phyloP scores from a whole-genome alignment of 2,329 filamentous ascomycete species.

The Aspergillus aculeatus region DNA sequence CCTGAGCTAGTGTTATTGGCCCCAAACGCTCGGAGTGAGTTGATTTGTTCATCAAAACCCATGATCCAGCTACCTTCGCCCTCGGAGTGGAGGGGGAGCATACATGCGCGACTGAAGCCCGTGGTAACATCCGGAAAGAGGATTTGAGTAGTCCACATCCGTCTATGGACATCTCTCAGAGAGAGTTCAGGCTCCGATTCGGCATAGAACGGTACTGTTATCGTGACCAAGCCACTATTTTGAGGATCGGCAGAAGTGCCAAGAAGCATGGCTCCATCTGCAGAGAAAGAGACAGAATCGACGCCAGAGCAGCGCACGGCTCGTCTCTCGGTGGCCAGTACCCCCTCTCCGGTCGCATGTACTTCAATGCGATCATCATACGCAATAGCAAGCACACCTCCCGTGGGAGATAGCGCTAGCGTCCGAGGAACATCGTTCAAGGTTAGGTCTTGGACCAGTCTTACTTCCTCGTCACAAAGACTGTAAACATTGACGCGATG shows the following conservation, averaged over 20 bases:
- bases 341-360: constrained; percentile 66
- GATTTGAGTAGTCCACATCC: constrained; percentile 83
- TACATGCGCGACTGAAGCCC: constrained; percentile 73
- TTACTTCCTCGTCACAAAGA: constrained; percentile 62
- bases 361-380: constrained; percentile 90
- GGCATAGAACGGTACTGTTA: constrained; percentile 78
- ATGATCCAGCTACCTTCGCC: constrained; percentile 72
- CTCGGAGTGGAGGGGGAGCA: constrained; percentile 55
- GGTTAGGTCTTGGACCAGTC: constrained; percentile 70
- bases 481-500: constrained; percentile 87
- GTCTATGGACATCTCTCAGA: constrained; percentile 61
- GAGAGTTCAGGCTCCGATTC: constrained; percentile 52
- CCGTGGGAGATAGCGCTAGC: constrained; percentile 77
- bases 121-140: constrained; percentile 78
- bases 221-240: constrained; percentile 68
- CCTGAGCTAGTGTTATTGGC: constrained; percentile 73
- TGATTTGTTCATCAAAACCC: constrained; percentile 72
- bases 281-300: constrained; percentile 72
- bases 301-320: constrained; percentile 77
- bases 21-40: constrained; percentile 74
- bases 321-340: constrained; percentile 65
- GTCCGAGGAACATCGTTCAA: constrained; percentile 76
- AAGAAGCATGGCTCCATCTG: constrained; percentile 73
- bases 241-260: constrained; percentile 68
- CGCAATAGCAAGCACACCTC: constrained; percentile 77